Conservation (phyloP, 2,329 filamentous ascomycete species). For the Paracamarosporium sp. region DNA sequence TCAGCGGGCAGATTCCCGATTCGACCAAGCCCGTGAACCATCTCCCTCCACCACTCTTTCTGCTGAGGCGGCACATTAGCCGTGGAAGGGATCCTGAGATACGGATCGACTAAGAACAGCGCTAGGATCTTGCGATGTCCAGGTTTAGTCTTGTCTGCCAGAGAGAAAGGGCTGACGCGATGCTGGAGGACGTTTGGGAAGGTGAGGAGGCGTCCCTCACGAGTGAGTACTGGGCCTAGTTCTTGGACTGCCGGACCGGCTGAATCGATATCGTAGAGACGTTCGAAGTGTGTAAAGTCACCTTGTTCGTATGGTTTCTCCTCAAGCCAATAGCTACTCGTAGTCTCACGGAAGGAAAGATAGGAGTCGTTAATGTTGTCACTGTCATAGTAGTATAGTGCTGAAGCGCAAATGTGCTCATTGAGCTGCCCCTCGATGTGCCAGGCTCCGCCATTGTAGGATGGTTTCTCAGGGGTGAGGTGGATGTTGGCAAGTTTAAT, state of each 20-base stretch:
- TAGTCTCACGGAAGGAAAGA: slow-evolving; percentile 46
- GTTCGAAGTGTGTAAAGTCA: not conserved
- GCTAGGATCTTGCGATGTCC: slow-evolving; percentile 64
- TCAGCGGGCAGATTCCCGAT: slow-evolving; percentile 15
- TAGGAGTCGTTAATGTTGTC: not conserved
- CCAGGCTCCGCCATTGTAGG: slow-evolving; percentile 61
- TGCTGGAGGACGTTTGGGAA: slow-evolving; percentile 57
- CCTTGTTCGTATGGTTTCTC: slow-evolving; percentile 37
- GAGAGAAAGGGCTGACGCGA: slow-evolving; percentile 48
- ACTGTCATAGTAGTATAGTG: slow-evolving; percentile 2
- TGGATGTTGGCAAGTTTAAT: slow-evolving; percentile 67
- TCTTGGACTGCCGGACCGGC: slow-evolving; percentile 37
- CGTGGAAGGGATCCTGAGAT: slow-evolving; percentile 58
- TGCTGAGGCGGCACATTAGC: slow-evolving; percentile 61
- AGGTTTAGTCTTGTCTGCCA: slow-evolving; percentile 56
- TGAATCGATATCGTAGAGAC: slow-evolving; percentile 54
- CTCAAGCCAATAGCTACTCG: not conserved
- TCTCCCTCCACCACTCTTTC: slow-evolving; percentile 47
- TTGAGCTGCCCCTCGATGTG: slow-evolving; percentile 50
- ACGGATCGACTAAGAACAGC: slow-evolving; percentile 65
- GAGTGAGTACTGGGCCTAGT: slow-evolving; percentile 57
- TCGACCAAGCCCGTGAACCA: not conserved
- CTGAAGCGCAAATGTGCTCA: slow-evolving; percentile 1
- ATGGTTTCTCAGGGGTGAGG: slow-evolving; percentile 62
- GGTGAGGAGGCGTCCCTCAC: slow-evolving; percentile 57